phyloP scores from a whole-genome alignment of 1,284 basidiomycete genomes.

The Tylopilus sp. region DNA sequence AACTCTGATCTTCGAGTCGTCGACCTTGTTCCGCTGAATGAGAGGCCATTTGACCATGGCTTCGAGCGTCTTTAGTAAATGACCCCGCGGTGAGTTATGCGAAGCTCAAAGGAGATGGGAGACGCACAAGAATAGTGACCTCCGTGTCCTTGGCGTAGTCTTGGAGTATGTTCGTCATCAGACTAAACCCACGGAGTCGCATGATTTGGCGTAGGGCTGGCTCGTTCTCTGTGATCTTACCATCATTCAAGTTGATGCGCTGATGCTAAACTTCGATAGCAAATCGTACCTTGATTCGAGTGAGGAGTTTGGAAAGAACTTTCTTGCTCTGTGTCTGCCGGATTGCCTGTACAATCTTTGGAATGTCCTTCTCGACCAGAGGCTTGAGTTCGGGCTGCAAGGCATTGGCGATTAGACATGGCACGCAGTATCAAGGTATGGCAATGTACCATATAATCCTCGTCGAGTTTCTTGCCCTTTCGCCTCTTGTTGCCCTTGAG shows the following conservation, averaged over 20 bases:
- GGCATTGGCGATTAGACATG: not conserved
- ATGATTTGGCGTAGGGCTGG: conserved; percentile 81
- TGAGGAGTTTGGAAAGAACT: conserved; percentile 81
- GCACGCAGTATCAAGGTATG: not conserved
- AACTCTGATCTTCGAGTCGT: conserved; percentile 76
- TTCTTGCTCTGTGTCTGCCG: conserved; percentile 85
- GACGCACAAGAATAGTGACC: conserved; percentile 62
- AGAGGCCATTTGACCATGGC: conserved; percentile 82
- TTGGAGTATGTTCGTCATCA: conserved; percentile 86
- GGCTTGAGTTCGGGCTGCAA: conserved; percentile 68
- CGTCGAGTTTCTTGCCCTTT: conserved; percentile 89
- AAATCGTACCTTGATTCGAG: conserved; percentile 72
- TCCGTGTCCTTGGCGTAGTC: conserved; percentile 77
- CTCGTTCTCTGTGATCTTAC: conserved; percentile 81
- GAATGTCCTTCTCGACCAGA: conserved; percentile 75
- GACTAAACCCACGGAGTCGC: conserved; percentile 89
- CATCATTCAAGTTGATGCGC: not conserved
- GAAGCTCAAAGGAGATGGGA: not conserved
- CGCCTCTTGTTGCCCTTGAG: conserved; percentile 89
- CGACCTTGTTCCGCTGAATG: conserved; percentile 88
- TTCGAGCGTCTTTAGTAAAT: conserved; percentile 57
- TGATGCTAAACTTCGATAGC: not conserved
- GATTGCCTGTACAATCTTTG: conserved; percentile 89
- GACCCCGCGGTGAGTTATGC: not conserved
- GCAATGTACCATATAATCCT: conserved; percentile 77